Evolutionary conservation across 805 yeast species (phyloP).

Genomic region (Saccharomyces jurei): DNA sequence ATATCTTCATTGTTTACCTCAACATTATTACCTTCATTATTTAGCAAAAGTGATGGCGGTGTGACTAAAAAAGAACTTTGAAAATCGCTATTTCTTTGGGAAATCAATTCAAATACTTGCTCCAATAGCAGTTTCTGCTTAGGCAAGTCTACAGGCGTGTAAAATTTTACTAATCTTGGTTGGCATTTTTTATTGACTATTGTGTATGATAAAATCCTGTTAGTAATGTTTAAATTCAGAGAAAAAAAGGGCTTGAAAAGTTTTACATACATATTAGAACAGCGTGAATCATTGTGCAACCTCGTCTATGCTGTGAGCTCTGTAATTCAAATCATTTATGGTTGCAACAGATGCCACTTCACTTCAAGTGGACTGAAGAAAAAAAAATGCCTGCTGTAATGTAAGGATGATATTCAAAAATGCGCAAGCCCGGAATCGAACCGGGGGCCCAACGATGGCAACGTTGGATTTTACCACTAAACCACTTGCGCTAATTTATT

Average conservation of each 20-base stretch:
- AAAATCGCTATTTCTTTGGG: constrained; percentile 51
- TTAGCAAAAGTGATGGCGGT: constrained; percentile 56
- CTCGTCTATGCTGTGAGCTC: not conserved
- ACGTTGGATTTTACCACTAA: constrained; percentile 32
- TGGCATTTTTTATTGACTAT: constrained; percentile 81
- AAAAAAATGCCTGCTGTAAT: not conserved
- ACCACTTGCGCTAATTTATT: constrained; percentile 25
- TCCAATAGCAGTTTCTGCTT: constrained; percentile 73
- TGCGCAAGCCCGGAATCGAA: constrained; percentile 31
- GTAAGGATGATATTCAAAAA: not conserved
- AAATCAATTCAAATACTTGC: constrained; percentile 74
- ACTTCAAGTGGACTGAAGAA: not conserved
- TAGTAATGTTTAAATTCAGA: not conserved
- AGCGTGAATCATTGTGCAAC: constrained; percentile 64
- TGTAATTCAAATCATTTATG: not conserved
- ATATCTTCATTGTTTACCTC: constrained; percentile 55
- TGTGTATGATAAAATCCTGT: constrained; percentile 1
- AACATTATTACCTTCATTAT: constrained; percentile 19
- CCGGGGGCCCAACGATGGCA: constrained; percentile 34
- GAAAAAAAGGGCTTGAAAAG: not conserved
- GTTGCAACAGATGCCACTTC: not conserved
- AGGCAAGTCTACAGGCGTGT: constrained; percentile 79
- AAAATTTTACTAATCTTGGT: constrained; percentile 84
- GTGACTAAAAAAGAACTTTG: constrained; percentile 89
- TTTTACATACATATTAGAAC: constrained; percentile 62